Evolutionary conservation across 352 stramenopile genomes (phyloP).

Genomic region (Aphanomyces stellatus): DNA sequence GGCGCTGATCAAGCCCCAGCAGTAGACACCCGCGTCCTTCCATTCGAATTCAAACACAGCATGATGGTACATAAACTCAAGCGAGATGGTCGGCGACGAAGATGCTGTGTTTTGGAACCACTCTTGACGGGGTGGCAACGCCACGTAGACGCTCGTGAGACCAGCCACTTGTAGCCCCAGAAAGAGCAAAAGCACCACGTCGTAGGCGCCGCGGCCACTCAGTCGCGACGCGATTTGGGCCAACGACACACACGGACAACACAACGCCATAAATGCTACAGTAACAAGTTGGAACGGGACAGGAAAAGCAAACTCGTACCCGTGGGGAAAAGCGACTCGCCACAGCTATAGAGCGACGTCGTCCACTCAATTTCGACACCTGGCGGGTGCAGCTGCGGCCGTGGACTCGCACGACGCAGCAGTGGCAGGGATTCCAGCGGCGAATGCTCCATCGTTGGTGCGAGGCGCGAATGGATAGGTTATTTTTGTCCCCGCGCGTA

Average conservation of each 20-base stretch:
- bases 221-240: slow-evolving; percentile 44
- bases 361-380: too few relatives aligned
- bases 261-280: slow-evolving; percentile 39
- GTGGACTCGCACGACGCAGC: too few relatives aligned
- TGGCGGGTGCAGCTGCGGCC: too few relatives aligned
- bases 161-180: background rate
- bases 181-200: background rate
- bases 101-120: background rate
- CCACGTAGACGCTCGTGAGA: too few relatives aligned
- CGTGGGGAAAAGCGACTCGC: too few relatives aligned
- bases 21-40: background rate
- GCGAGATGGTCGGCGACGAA: background rate
- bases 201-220: slow-evolving; percentile 22
- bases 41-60: background rate
- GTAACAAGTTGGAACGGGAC: too few relatives aligned
- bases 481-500: too few relatives aligned
- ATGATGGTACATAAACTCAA: background rate
- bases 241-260: slow-evolving; percentile 46
- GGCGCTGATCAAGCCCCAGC: background rate
- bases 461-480: too few relatives aligned
- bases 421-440: too few relatives aligned
- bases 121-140: background rate
- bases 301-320: too few relatives aligned
- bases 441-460: too few relatives aligned
- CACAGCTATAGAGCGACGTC: too few relatives aligned